Base-by-base conservation (phyloP, 1,284 basidiomycete genomes). In the Puccinia horiana region DNA sequence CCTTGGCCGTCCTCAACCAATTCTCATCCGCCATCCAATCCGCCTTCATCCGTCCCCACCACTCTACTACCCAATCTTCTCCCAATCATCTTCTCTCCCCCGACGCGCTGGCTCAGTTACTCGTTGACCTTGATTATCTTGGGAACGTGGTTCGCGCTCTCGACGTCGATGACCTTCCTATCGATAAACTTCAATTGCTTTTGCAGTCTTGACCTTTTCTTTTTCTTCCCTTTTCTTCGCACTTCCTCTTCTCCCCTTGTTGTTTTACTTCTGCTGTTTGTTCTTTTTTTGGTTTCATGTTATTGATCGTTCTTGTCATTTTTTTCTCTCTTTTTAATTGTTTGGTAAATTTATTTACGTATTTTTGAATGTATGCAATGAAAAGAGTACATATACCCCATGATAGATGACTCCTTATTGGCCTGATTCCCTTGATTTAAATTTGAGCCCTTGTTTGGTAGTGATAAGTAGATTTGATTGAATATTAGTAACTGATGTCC, bases 71-170 rank as follows among this genome's bases (percentile, higher is more conserved):
- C 84, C 85, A 89, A 92, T 94, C 81, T 87, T 89, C 8, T 88
- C 35, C 87, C 97, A 74, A 90, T 90, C 14, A 85, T 87, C 4
- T 40, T n/a, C 61, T 32, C 40, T 67, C 56, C 23, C 23, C n/a
- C 29, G 67, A 65, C 44, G 37, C 40, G 2, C 91, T 92, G 1
- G 91, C 91, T 12, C 96, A 98, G 86, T 89, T 99, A n/a, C 89
- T 90, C 0, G 92, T 92, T 0, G 96, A 98, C 87, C 87, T 99
- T 79, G 92, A 91, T 35, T 97, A 98, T 87, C 89, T 99, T 37
- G 90, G 90, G 20, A 97, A 96, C 85, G 95, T 98, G 58, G 92
- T 95, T 26, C 89, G 92, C 49, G 94, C 94, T 32, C 89, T 98
- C 75, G 95, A 96, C 85, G 93, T 96, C 5, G 93, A 95, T 84